Evolutionary conservation across 768 basidiomycete genomes (phyloP), one percentile per base, ranked within the genome.

Genomic region (Pisolithus orientalis): DNA sequence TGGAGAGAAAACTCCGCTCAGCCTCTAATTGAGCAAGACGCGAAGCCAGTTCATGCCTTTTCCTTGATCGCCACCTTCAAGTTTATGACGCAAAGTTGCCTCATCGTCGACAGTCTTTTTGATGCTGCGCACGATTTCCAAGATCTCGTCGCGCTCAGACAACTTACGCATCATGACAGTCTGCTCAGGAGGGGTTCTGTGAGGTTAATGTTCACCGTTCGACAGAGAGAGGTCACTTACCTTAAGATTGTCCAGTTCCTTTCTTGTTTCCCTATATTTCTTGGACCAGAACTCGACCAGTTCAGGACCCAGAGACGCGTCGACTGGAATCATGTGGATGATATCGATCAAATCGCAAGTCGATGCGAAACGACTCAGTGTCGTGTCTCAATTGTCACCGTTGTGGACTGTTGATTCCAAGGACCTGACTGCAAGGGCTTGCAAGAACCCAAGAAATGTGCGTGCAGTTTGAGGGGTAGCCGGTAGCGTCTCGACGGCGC

Each of bases 1-100:
- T 60, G 61, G 21, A 56, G 49, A 11, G 27, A 51, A 29, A 50
- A 54, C 58, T 49, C 53, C 11, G 62, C 37, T 59, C 28, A 53
- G 58, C 31, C 32, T 28, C 27, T 56, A 59, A 10, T 57, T 55
- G 53, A 16, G 60, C 51, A 13, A 53, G 49, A 4, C 47, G 53
- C 1, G 43, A 13, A 55, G 60, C 55, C 24, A 54, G 0, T 43
- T 53, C 28, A 55, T 57, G n/a, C 38, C 56, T 61, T 46, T 47
- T 53, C 32, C 53, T 52, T 28, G 49, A 59, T 7, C 53, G 59
- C 34, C 24, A 24, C 11, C 16, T 57, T 57, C 16, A 49, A 61
- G 42, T 24, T 44, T 34, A 29, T n/a, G 50, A 31, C 25, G 42
- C 17, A 34, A 13, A 7, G 11, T 45, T 27, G 43, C 27, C 21